phyloP scores from a whole-genome alignment of 208 protist genomes.

The Trypanosoma theileri region DNA sequence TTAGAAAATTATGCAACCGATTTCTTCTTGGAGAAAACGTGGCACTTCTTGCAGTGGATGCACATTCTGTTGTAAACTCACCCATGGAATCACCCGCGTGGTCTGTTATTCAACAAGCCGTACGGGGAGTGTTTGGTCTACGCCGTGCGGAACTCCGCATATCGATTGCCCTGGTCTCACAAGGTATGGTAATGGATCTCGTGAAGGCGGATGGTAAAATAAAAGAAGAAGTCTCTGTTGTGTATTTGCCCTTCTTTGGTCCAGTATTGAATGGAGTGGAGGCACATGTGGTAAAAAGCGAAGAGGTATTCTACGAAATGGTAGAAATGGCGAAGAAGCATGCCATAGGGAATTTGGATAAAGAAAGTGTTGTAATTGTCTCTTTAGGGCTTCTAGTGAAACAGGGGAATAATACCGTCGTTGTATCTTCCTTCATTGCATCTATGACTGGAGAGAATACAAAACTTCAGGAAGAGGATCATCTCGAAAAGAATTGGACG shows the following conservation, averaged over 20 bases:
- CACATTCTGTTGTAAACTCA: not conserved
- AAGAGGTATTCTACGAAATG: conserved; percentile 21
- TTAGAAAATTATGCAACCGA: not conserved
- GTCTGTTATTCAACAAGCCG: conserved; percentile 33
- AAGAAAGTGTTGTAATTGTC: conserved; percentile 30
- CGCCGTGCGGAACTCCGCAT: conserved; percentile 25
- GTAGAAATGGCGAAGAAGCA: conserved; percentile 19
- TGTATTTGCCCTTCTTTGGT: conserved; percentile 40
- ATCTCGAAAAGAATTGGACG: not conserved
- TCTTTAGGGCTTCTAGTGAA: conserved; percentile 32
- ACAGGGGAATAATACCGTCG: conserved; percentile 28
- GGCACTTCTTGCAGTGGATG: not conserved
- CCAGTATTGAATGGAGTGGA: conserved; percentile 26
- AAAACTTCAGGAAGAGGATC: not conserved
- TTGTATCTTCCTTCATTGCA: conserved; percentile 32
- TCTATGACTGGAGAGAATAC: conserved; percentile 10
- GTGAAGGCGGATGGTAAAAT: conserved; percentile 21
- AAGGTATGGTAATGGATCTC: conserved; percentile 34
- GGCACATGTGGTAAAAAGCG: conserved; percentile 18
- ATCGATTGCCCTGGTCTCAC: conserved; percentile 23
- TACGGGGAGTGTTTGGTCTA: conserved; percentile 16
- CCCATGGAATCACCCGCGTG: conserved; percentile 29
- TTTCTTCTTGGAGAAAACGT: not conserved
- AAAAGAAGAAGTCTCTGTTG: conserved; percentile 29
- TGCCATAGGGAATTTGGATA: conserved; percentile 10